A percentile compares a stretch with the other conserved stretches of the same genome.
These are phyloP conservation scores for Colletotrichum tamarilloi DNA, from an alignment of 2,329 filamentous ascomycete species.

Conservation along the genomic window DNA sequence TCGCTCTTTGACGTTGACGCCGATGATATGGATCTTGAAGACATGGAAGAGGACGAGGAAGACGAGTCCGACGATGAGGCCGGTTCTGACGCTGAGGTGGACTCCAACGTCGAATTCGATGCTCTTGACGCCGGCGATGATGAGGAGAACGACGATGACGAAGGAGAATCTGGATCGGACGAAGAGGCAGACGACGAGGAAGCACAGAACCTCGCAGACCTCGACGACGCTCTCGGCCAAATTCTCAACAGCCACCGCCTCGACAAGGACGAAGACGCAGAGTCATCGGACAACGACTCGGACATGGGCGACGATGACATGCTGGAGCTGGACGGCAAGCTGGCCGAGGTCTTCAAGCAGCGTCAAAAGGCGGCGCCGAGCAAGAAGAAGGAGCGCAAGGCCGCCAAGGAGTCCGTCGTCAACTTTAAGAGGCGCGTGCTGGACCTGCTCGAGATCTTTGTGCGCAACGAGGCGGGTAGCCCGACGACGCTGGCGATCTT, in stretches of 20 bases:
- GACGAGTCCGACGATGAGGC: conserved; percentile 56
- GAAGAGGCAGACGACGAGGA: conserved; percentile 54
- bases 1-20: conserved; percentile 79
- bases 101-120: conserved; percentile 62
- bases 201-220: conserved; percentile 56
- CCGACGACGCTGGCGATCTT: conserved; percentile 76
- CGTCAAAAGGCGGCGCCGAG: conserved; percentile 70
- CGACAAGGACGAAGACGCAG: conserved; percentile 68
- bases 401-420: conserved; percentile 88
- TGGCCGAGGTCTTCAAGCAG: conserved; percentile 87
- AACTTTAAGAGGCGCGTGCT: conserved; percentile 96
- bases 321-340: conserved; percentile 86
- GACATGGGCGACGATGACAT: conserved; percentile 98
- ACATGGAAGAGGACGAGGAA: conserved; percentile 51
- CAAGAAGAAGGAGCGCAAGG: conserved; percentile 86
- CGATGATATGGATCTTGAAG: conserved; percentile 52
- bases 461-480: conserved; percentile 80
- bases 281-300: conserved; percentile 70
- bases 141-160: conserved; percentile 58
- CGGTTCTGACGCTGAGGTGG: conserved; percentile 58
- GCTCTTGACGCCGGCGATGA: conserved; percentile 55
- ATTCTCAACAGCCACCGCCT: conserved; percentile 79
- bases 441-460: conserved; percentile 86
- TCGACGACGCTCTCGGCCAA: conserved; percentile 81
- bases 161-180: conserved; percentile 54